Conservation (phyloP, 1,284 basidiomycete species). For the Gastroboletus turbinatus region DNA sequence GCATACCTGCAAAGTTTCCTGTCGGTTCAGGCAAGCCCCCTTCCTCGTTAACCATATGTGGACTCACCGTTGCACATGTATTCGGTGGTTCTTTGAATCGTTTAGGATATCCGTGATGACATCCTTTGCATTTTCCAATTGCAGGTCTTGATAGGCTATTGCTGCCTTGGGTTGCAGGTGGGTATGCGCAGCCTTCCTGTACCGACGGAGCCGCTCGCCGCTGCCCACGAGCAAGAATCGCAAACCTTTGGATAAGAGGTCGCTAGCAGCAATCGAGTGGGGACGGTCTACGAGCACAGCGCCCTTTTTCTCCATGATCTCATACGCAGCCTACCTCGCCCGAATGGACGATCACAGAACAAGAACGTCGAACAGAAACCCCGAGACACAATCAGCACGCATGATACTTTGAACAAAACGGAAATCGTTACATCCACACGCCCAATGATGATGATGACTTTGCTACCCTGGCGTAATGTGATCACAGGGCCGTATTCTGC, state of each 20-base stretch:
- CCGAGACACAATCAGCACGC: neutral
- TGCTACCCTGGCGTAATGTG: conserved; percentile 27
- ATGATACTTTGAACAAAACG: neutral
- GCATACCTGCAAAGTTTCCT: conserved; percentile 47
- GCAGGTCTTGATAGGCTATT: conserved; percentile 34
- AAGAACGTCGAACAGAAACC: neutral
- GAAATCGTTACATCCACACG: conserved; percentile 31
- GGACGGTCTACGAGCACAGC: conserved; percentile 35
- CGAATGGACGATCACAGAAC: neutral
- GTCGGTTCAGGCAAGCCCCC: neutral
- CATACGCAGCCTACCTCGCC: conserved; percentile 21
- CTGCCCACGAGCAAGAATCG: conserved; percentile 21
- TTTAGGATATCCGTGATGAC: conserved; percentile 40
- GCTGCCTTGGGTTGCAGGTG: conserved; percentile 39
- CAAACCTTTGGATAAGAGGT: conserved; percentile 27
- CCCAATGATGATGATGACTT: conserved; percentile 31
- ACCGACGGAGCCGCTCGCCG: conserved; percentile 31
- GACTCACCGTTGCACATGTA: conserved; percentile 34
- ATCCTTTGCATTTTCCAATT: conserved; percentile 36
- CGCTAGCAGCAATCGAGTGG: conserved; percentile 26
- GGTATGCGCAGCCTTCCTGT: conserved; percentile 36
- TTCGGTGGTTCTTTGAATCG: conserved; percentile 36
- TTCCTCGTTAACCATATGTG: neutral
- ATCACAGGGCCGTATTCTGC: conserved; percentile 36
- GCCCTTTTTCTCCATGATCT: conserved; percentile 40